Percentiles rank a stretch among this genome's conserved stretches.
Evolutionary conservation across 257 asterid genomes (phyloP).

Genomic region (Penstemon davidsonii): DNA sequence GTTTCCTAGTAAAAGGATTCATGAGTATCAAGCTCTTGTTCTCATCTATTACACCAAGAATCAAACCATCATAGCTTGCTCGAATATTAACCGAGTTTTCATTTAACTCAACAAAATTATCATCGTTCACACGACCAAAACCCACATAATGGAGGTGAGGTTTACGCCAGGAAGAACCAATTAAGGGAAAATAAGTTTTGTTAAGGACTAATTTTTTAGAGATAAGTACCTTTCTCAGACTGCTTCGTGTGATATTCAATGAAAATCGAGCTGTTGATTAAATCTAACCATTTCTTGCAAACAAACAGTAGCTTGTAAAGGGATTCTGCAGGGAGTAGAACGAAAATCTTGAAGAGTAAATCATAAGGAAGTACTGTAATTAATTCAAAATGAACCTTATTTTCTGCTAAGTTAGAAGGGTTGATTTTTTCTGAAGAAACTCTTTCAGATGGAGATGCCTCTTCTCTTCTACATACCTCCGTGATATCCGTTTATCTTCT

Average conservation of each 20-base stretch:
- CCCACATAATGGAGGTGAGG: conserved; percentile 40
- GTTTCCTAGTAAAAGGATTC: conserved; percentile 41
- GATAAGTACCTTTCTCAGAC: conserved; percentile 38
- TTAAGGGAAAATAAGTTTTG: neutral
- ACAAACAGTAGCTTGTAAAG: conserved; percentile 38
- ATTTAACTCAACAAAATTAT: conserved; percentile 30
- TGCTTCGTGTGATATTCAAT: conserved; percentile 30
- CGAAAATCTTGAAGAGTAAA: conserved; percentile 40
- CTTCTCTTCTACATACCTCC: neutral
- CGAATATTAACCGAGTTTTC: conserved; percentile 20
- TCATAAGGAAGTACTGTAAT: conserved; percentile 32
- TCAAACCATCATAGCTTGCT: conserved; percentile 42
- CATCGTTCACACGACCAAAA: conserved; percentile 25
- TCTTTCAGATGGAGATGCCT: conserved; percentile 25
- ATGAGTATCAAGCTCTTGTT: conserved; percentile 30
- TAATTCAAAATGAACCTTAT: neutral
- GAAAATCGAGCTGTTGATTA: conserved; percentile 35
- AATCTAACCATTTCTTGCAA: conserved; percentile 41
- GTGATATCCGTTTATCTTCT: no score
- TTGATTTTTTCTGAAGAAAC: conserved; percentile 15
- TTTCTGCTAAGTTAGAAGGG: neutral
- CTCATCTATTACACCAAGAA: conserved; percentile 26
- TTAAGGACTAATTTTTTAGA: conserved; percentile 16
- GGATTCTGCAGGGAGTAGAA: conserved; percentile 41
- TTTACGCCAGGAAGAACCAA: conserved; percentile 14